Conservation (phyloP, 148 eudicot species). For the Selenicereus undatus region DNA sequence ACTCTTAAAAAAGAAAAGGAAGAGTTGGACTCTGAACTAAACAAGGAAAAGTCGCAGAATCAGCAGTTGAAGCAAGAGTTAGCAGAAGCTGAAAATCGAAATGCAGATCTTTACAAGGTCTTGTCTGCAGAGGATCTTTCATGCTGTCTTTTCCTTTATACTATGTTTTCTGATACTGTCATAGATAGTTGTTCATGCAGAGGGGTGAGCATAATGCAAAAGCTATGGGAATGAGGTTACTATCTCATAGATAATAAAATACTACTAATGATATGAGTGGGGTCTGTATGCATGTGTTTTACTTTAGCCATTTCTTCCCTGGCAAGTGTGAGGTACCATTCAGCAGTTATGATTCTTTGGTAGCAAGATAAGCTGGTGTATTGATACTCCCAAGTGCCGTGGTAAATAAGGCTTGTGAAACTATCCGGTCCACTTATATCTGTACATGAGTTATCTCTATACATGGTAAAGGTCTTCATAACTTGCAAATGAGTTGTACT, state of each 20-base stretch:
- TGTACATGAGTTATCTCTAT: too few species aligned
- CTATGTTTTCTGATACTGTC: neutral
- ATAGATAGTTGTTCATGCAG: neutral
- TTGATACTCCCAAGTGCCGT: too few species aligned
- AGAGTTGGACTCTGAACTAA: conserved; percentile 60
- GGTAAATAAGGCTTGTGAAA: too few species aligned
- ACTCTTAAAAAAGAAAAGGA: conserved; percentile 69
- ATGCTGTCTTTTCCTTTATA: neutral
- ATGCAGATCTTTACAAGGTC: conserved; percentile 75
- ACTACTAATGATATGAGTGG: too few species aligned
- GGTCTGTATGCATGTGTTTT: neutral
- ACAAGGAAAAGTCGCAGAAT: conserved; percentile 55
- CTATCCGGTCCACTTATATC: too few species aligned
- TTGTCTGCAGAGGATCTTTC: neutral
- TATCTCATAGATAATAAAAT: neutral
- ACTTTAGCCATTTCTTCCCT: too few species aligned
- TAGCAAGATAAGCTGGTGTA: too few species aligned
- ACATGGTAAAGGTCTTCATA: too few species aligned
- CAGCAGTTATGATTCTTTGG: neutral
- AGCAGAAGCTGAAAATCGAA: conserved; percentile 67
- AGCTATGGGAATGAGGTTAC: neutral
- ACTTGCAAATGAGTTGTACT: too few species aligned
- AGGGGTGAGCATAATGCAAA: neutral
- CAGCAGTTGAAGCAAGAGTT: conserved; percentile 77
- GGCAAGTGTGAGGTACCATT: too few species aligned